phyloP scores from a whole-genome alignment of 306 rosid species.

The Parietaria judaica region DNA sequence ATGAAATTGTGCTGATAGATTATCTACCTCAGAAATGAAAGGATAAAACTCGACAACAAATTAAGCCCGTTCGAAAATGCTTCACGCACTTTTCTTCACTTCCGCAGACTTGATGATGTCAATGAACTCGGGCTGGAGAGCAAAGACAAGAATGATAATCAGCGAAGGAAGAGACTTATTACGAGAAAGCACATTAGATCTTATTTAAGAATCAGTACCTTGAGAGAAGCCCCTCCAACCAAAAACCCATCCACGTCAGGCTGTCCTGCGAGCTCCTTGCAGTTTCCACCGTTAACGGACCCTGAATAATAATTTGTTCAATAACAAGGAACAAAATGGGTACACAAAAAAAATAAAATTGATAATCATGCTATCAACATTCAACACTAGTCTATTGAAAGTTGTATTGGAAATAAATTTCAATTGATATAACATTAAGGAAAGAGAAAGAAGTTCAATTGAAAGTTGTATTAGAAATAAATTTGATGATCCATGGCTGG shows the following conservation, averaged over 20 bases:
- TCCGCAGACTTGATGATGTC: constrained; percentile 37
- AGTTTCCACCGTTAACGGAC: constrained; percentile 40
- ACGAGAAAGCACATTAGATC: background rate
- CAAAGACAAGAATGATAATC: background rate
- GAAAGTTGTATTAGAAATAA: too few species aligned
- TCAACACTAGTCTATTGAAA: background rate
- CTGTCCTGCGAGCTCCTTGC: constrained; percentile 32
- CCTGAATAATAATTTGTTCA: constrained; percentile 21
- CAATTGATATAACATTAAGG: background rate
- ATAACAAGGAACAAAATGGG: background rate
- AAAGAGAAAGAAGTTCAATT: too few species aligned
- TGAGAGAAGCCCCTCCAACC: constrained; percentile 48
- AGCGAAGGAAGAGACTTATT: background rate
- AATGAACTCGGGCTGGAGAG: constrained; percentile 36
- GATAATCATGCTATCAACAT: background rate
- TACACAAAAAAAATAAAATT: background rate
- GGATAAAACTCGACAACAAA: constrained; percentile 11
- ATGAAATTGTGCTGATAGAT: constrained; percentile 11
- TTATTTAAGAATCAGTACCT: constrained; percentile 16
- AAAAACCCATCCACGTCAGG: constrained; percentile 39
- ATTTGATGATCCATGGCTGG: background rate
- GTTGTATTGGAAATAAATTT: background rate
- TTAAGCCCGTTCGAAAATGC: background rate
- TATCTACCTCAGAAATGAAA: constrained; percentile 1
- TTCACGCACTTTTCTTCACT: constrained; percentile 30